Conservation (phyloP, 805 yeast genomes). For the Metschnikowia continentalis region DNA sequence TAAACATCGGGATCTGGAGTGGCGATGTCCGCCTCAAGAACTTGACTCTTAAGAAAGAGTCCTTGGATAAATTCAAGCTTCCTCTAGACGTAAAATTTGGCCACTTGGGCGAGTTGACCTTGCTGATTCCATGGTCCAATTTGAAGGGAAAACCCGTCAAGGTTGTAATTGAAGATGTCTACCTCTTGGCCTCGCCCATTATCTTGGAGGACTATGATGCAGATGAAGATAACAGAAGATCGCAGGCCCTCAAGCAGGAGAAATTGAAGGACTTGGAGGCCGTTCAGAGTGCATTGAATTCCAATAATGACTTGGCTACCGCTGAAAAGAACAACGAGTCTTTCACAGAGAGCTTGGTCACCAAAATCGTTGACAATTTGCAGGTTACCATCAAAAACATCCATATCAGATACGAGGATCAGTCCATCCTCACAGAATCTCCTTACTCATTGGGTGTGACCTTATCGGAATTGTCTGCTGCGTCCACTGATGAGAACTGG, state of each 20-base stretch:
- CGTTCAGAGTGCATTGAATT: slow-evolving; percentile 45
- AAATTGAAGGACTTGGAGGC: slow-evolving; percentile 66
- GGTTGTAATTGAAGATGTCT: slow-evolving; percentile 80
- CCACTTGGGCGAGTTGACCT: slow-evolving; percentile 78
- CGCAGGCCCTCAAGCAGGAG: slow-evolving; percentile 58
- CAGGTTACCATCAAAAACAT: slow-evolving; percentile 89
- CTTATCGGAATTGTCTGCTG: slow-evolving; percentile 82
- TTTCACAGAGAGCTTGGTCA: slow-evolving; percentile 79
- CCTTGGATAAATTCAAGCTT: slow-evolving; percentile 77
- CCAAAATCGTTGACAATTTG: slow-evolving; percentile 88
- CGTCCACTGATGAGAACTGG: slow-evolving; percentile 85
- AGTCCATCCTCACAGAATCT: slow-evolving; percentile 57
- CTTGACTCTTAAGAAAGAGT: slow-evolving; percentile 77
- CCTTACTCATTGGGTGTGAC: slow-evolving; percentile 85
- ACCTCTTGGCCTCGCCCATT: slow-evolving; percentile 74
- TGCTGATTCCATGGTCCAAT: slow-evolving; percentile 97
- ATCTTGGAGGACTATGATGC: slow-evolving; percentile 49
- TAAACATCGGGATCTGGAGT: slow-evolving; percentile 95
- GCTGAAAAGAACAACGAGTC: slow-evolving; percentile 48
- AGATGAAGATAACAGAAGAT: slow-evolving; percentile 57
- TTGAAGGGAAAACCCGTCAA: slow-evolving; percentile 90
- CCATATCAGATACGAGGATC: slow-evolving; percentile 89
- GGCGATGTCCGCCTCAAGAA: slow-evolving; percentile 89
- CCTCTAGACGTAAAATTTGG: slow-evolving; percentile 90
- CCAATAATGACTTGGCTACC: slow-evolving; percentile 38